These are phyloP conservation scores for Diaporthe eres DNA, from an alignment of 2,329 filamentous ascomycete species.

Conservation along the genomic window DNA sequence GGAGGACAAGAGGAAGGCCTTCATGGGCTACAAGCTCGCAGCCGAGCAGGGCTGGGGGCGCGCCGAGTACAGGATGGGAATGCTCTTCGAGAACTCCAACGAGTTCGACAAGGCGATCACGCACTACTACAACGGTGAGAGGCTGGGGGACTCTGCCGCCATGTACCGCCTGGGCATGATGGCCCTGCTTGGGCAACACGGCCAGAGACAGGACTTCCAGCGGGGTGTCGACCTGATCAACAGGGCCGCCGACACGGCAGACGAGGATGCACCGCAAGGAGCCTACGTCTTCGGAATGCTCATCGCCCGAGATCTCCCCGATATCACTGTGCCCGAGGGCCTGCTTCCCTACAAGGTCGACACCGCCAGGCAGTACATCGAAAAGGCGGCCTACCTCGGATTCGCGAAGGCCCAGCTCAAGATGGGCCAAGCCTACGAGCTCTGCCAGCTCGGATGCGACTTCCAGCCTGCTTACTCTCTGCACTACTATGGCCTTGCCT, in stretches of 20 bases:
- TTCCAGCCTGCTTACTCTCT: conserved; percentile 94
- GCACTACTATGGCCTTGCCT: conserved; percentile 95
- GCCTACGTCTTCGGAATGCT: conserved; percentile 98
- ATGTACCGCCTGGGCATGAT: conserved; percentile 95
- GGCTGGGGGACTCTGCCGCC: conserved; percentile 87
- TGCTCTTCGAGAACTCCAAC: conserved; percentile 97
- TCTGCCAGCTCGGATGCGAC: conserved; percentile 93
- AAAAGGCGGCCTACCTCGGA: conserved; percentile 95
- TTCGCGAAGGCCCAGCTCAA: conserved; percentile 98
- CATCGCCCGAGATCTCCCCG: conserved; percentile 89
- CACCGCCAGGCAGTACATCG: conserved; percentile 87
- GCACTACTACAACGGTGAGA: conserved; percentile 88
- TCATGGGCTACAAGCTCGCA: conserved; percentile 86
- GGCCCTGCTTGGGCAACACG: conserved; percentile 93
- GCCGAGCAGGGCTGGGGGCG: conserved; percentile 88
- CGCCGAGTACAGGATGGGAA: conserved; percentile 96
- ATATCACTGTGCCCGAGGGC: conserved; percentile 82
- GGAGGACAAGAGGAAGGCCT: conserved; percentile 95
- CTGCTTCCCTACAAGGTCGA: conserved; percentile 80
- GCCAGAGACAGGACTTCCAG: conserved; percentile 84
- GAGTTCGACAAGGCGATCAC: conserved; percentile 91
- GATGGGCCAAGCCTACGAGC: conserved; percentile 95
- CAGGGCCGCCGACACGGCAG: conserved; percentile 85
- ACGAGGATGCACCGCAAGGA: conserved; percentile 97
- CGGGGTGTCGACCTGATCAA: conserved; percentile 86